phyloP scores from a whole-genome alignment of 2,329 filamentous ascomycete species.

The Alternaria conjuncta region DNA sequence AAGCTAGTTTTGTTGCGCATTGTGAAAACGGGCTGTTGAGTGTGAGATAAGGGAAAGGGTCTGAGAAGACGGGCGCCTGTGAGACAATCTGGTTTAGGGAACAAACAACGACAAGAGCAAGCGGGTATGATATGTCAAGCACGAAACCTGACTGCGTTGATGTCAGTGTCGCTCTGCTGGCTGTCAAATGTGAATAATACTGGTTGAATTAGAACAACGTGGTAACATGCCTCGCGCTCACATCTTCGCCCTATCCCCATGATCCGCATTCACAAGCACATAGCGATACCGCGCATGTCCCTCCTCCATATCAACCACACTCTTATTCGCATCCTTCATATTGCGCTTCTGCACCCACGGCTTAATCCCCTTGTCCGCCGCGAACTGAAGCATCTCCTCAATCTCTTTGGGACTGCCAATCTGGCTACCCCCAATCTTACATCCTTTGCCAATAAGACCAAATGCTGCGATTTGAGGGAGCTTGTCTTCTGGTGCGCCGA shows the following conservation, averaged over 20 bases:
- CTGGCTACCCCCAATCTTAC: constrained; percentile 53
- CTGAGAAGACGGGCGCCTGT: neutral
- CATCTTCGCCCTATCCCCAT: constrained; percentile 32
- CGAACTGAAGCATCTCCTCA: constrained; percentile 66
- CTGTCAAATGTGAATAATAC: neutral
- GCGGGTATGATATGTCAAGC: neutral
- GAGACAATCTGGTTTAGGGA: neutral
- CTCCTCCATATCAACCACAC: constrained; percentile 62
- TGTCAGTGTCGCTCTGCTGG: neutral
- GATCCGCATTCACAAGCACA: constrained; percentile 41
- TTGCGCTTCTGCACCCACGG: constrained; percentile 68
- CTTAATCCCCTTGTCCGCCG: constrained; percentile 63
- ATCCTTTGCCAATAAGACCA: constrained; percentile 63
- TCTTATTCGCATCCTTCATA: constrained; percentile 62
- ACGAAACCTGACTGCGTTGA: neutral
- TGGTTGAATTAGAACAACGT: neutral
- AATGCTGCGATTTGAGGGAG: constrained; percentile 63
- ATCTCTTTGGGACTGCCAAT: constrained; percentile 66
- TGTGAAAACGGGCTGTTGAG: neutral
- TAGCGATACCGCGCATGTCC: constrained; percentile 60
- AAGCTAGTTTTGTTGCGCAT: neutral
- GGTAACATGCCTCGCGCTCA: constrained; percentile 3
- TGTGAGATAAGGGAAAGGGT: neutral
- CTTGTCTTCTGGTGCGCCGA: constrained; percentile 69
- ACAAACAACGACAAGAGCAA: neutral